Conservation (phyloP, 169 alveolate genomes). For the Perkinsus olseni region DNA sequence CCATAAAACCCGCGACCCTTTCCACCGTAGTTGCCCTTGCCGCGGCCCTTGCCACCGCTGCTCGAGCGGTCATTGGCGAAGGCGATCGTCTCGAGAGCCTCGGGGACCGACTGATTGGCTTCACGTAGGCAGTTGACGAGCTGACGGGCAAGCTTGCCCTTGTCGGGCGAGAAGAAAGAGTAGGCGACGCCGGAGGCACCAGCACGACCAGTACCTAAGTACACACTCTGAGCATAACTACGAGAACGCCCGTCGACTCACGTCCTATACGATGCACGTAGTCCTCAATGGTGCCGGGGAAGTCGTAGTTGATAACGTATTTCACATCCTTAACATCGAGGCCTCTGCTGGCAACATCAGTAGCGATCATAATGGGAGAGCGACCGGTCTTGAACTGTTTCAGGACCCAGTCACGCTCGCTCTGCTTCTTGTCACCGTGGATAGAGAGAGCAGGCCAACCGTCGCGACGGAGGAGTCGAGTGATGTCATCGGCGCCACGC, state of each 20-base stretch:
- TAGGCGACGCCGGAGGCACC: constrained; percentile 76
- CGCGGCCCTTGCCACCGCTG: not conserved
- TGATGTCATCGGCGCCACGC: constrained; percentile 62
- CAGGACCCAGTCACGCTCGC: constrained; percentile 46
- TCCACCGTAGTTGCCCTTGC: not conserved
- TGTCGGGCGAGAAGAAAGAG: constrained; percentile 75
- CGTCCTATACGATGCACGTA: constrained; percentile 91
- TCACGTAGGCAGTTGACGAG: constrained; percentile 73
- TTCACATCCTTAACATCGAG: constrained; percentile 87
- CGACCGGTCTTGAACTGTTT: constrained; percentile 68
- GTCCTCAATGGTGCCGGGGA: constrained; percentile 88
- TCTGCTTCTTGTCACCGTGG: constrained; percentile 84
- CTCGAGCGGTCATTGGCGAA: not conserved
- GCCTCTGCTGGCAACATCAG: constrained; percentile 98
- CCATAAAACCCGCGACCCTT: not conserved
- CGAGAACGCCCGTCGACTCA: not conserved
- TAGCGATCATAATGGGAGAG: constrained; percentile 86
- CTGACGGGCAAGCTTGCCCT: constrained; percentile 74
- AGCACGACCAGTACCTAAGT: constrained; percentile 76
- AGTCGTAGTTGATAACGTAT: constrained; percentile 89
- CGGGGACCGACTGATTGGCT: constrained; percentile 64
- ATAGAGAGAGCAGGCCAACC: constrained; percentile 75
- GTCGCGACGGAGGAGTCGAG: constrained; percentile 60
- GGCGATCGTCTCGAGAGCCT: not conserved
- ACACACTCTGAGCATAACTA: not conserved